Base-by-base conservation (phyloP, 805 yeast genomes). In the Nakazawaea holstii region DNA sequence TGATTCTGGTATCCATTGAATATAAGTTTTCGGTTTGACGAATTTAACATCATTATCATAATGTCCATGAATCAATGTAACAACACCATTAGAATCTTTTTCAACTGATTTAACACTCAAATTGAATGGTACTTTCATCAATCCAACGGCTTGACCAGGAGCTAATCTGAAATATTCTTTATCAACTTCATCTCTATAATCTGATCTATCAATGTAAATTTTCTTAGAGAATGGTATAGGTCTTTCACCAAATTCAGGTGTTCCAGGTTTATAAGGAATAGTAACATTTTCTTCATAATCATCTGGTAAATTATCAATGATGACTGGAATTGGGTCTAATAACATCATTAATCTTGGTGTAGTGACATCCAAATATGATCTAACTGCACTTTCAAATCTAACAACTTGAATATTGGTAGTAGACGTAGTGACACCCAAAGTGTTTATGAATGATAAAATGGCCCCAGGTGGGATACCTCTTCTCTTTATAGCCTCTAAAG, bases 381-480 rank as follows among this genome's bases (percentile, higher is more conserved):
- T 83, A 48, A 94, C 80, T 1, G 97, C 82, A 60, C 84, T 80
- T 60, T 94, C 99, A 61, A 94, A 90, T 64, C 99, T 77, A 8
- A 80, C 79, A 15, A 79, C 85, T 73, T 94, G 98, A 62, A 94
- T 94, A 61, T 88, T 89, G 37, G 97, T 84, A 39, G 91, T 86
- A 40, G 92, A 76, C 1, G 98, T 94, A 37, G 99, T 94, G 48
- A 94, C 99, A 60, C 99, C 99, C 57, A 94, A 77, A 40, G 97
- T 92, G 65, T 91, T 88, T 60, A 94, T 87, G 65, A 94, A 94
- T 30, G 90, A 79, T 62, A 94, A 75, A 64, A 94, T 88, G 28
- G 98, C 97, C 39, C 98, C 97, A 10, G 99, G 99, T 55, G 99
- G 99, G 8, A 94, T 84, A 72, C 99, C 99, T 64, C 99, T 87